Percentiles rank a stretch among this genome's conserved stretches.
Evolutionary conservation across 495 filamentous ascomycete genomes (phyloP).

Genomic region (Penicillium desertorum): DNA sequence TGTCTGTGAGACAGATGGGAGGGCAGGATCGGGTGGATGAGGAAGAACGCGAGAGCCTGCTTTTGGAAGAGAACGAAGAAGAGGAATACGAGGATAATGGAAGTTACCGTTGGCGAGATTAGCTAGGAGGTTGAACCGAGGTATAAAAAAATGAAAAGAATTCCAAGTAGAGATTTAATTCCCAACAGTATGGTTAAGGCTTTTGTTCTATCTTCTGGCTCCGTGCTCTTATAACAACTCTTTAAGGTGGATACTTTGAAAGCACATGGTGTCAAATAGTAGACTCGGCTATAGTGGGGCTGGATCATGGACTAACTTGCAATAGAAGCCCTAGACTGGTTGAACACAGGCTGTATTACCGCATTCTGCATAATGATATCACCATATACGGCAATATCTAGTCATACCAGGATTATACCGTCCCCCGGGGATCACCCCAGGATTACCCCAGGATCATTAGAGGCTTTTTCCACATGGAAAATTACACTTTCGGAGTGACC

Average conservation of each 20-base stretch:
- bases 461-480: too few relatives aligned
- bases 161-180: background rate
- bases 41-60: conserved; percentile 36
- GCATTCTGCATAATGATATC: too few relatives aligned
- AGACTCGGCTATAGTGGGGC: too few relatives aligned
- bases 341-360: too few relatives aligned
- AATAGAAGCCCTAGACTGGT: too few relatives aligned
- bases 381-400: too few relatives aligned
- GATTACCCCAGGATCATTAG: too few relatives aligned
- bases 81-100: conserved; percentile 20
- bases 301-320: too few relatives aligned
- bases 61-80: conserved; percentile 33
- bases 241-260: background rate
- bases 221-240: background rate
- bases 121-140: background rate
- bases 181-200: background rate
- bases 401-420: too few relatives aligned
- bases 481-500: conserved; percentile 1
- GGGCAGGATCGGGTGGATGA: conserved; percentile 19
- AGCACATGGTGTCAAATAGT: background rate
- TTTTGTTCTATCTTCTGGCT: background rate
- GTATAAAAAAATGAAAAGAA: background rate
- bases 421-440: too few relatives aligned
- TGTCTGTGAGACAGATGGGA: conserved; percentile 28
- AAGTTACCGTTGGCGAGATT: background rate